Conservation (phyloP, 2,329 filamentous ascomycete species). For the Chrysoporthe cubensis region DNA sequence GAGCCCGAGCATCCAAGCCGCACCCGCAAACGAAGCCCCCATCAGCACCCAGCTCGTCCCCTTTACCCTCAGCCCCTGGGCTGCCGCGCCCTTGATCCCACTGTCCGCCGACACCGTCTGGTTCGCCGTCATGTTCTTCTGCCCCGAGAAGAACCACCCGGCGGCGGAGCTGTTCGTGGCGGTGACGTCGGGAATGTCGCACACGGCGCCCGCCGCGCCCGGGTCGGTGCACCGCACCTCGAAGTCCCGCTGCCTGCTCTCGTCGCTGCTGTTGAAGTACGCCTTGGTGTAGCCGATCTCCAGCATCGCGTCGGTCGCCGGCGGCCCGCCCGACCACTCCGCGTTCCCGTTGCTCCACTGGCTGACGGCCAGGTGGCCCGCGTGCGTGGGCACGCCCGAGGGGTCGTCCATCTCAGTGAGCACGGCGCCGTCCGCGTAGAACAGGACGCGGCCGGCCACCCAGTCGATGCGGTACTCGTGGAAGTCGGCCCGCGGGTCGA, state of each 20-base stretch:
- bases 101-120: slow-evolving; percentile 45
- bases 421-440: slow-evolving; percentile 67
- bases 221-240: slow-evolving; percentile 46
- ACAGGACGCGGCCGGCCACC: slow-evolving; percentile 62
- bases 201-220: slow-evolving; percentile 45
- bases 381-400: slow-evolving; percentile 58
- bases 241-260: slow-evolving; percentile 44
- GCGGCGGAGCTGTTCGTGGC: slow-evolving; percentile 39
- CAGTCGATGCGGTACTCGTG: slow-evolving; percentile 86
- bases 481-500: slow-evolving; percentile 66
- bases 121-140: slow-evolving; percentile 51
- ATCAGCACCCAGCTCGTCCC: slow-evolving; percentile 6
- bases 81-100: slow-evolving; percentile 18
- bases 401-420: slow-evolving; percentile 59
- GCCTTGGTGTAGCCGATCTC: slow-evolving; percentile 73
- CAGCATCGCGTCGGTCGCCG: slow-evolving; percentile 62
- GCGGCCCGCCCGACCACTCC: slow-evolving; percentile 73
- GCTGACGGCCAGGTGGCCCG: slow-evolving; percentile 71
- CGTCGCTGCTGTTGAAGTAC: slow-evolving; percentile 74
- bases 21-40: slow-evolving; percentile 6
- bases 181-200: slow-evolving; percentile 53
- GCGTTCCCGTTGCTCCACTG: slow-evolving; percentile 80
- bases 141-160: slow-evolving; percentile 54
- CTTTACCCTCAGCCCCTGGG: slow-evolving; percentile 2
- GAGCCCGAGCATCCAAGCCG: slow-evolving; percentile 7